phyloP scores from a whole-genome alignment of 805 yeast genomes.

The Candida schatavii region DNA sequence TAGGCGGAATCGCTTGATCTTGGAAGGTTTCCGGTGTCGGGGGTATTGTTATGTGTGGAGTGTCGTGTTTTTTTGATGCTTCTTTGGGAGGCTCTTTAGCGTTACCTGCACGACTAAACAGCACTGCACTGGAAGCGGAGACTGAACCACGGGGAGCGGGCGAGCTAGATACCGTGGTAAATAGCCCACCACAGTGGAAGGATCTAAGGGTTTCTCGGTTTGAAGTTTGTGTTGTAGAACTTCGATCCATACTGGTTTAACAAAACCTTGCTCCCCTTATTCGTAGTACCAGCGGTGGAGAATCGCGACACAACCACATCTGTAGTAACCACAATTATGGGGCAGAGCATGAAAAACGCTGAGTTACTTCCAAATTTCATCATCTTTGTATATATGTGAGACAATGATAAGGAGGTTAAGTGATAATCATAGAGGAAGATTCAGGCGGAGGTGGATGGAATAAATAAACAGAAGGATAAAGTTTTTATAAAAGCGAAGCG shows the following conservation, averaged over 20 bases:
- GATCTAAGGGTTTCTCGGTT: too few relatives aligned
- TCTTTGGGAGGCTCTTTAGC: too few relatives aligned
- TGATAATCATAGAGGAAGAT: too few relatives aligned
- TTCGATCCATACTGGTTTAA: constrained; percentile 1
- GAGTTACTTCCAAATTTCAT: constrained; percentile 5
- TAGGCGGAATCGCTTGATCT: too few relatives aligned
- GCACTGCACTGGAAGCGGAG: not conserved
- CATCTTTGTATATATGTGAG: not conserved
- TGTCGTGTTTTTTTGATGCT: too few relatives aligned
- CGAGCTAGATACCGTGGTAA: not conserved
- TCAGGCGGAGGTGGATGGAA: not conserved
- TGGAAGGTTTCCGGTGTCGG: too few relatives aligned
- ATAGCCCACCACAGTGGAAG: not conserved
- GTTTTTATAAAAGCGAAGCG: too few relatives aligned
- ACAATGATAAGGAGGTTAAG: too few relatives aligned
- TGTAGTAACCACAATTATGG: constrained; percentile 3
- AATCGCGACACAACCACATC: constrained; percentile 3
- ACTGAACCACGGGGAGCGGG: too few relatives aligned
- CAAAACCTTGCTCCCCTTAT: not conserved
- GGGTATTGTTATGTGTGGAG: too few relatives aligned
- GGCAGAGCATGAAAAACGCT: constrained; percentile 4
- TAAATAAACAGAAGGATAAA: not conserved
- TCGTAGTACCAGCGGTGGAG: constrained; percentile 3
- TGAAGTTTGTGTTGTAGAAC: constrained; percentile 1
- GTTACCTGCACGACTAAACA: not conserved